A percentile compares a stretch with the other conserved stretches of the same genome.
phyloP scores from a whole-genome alignment of 2,329 filamentous ascomycete species.

The Cordyceps militaris region DNA sequence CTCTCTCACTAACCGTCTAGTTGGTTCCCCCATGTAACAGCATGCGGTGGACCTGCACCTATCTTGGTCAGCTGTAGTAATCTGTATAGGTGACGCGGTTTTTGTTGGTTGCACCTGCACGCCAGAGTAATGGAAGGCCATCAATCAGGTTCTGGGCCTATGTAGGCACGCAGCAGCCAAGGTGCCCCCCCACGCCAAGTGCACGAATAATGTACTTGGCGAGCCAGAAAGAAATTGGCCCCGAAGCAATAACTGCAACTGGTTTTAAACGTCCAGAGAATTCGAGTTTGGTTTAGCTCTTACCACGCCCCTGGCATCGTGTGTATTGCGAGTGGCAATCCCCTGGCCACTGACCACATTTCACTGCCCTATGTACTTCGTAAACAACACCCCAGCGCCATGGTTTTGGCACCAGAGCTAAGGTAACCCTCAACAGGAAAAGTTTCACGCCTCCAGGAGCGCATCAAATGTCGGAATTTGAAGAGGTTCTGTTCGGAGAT shows the following conservation, averaged over 20 bases:
- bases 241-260: background rate
- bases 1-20: background rate
- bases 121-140: too few relatives aligned
- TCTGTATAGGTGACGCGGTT: background rate
- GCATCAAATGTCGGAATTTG: background rate
- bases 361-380: background rate
- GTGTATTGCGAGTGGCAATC: background rate
- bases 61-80: background rate
- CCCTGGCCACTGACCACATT: background rate
- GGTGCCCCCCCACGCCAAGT: too few relatives aligned
- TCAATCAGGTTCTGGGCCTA: too few relatives aligned
- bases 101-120: too few relatives aligned
- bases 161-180: too few relatives aligned
- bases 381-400: background rate
- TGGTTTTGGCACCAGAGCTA: conserved; percentile 1
- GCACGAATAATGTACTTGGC: too few relatives aligned
- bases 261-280: background rate
- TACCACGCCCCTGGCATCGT: too few relatives aligned
- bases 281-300: background rate
- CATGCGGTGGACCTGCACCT: background rate
- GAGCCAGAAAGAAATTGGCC: background rate
- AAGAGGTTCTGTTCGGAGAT: background rate
- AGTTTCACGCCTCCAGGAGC: background rate
- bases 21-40: background rate
- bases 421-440: background rate